phyloP scores from a whole-genome alignment of 2,329 filamentous ascomycete species.

The Colletotrichum siamense region DNA sequence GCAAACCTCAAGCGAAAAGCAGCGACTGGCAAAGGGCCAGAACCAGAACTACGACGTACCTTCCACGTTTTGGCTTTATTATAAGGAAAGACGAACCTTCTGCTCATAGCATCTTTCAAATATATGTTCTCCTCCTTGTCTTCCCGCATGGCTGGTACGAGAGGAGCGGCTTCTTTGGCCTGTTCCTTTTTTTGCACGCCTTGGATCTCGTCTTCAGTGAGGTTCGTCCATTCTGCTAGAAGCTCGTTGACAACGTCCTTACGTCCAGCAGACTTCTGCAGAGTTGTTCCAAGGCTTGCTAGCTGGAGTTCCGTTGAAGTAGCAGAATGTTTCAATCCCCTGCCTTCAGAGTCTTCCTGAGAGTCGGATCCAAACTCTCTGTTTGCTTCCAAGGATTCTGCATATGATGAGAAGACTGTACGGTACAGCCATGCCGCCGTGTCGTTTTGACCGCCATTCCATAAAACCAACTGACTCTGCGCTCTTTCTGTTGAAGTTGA shows the following conservation, averaged over 20 bases:
- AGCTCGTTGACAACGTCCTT: not conserved
- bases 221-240: not conserved
- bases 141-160: not conserved
- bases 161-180: not conserved
- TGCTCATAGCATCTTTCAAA: not conserved
- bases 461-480: not conserved
- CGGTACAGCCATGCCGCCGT: not conserved
- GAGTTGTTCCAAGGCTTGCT: not conserved
- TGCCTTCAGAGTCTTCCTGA: not conserved
- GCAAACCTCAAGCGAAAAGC: too few species aligned
- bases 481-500: too few species aligned
- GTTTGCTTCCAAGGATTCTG: not conserved
- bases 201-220: not conserved
- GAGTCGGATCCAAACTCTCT: not conserved
- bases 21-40: not conserved
- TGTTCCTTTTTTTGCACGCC: not conserved
- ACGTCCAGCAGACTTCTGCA: not conserved
- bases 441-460: not conserved
- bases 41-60: not conserved
- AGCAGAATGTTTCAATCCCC: fast-evolving
- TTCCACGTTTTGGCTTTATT: not conserved
- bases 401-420: not conserved
- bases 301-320: not conserved
- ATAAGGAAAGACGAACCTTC: not conserved
- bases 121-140: not conserved